Conservation (phyloP, 495 filamentous ascomycete species). For the Bryoglossum gracile region DNA sequence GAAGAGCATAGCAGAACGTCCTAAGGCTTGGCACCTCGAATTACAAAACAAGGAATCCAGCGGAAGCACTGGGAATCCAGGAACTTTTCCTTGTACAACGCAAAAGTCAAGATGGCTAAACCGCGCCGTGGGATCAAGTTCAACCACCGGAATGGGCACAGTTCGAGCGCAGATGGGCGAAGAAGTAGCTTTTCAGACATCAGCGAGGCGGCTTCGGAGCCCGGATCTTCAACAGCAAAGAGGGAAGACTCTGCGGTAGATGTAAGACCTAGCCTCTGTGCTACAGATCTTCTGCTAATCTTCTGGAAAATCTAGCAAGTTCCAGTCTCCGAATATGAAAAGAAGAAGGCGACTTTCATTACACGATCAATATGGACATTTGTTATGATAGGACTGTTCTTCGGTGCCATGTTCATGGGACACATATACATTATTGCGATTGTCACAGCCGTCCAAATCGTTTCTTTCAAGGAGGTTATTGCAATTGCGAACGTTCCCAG, state of each 20-base stretch:
- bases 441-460: slow-evolving; percentile 86
- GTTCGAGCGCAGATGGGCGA: slow-evolving; percentile 38
- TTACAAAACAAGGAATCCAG: slow-evolving; percentile 3
- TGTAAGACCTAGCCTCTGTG: slow-evolving; percentile 9
- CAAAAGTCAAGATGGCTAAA: slow-evolving; percentile 54
- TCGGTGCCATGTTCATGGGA: slow-evolving; percentile 81
- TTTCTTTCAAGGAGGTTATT: slow-evolving; percentile 99
- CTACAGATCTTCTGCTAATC: slow-evolving; percentile 11
- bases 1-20: not conserved
- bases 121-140: slow-evolving; percentile 80
- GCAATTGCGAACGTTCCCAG: slow-evolving; percentile 94
- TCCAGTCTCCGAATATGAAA: slow-evolving; percentile 74
- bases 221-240: too few species aligned
- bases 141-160: slow-evolving; percentile 53
- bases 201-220: slow-evolving; percentile 65
- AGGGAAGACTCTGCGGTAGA: slow-evolving; percentile 22
- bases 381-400: slow-evolving; percentile 93
- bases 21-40: slow-evolving; percentile 1
- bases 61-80: slow-evolving; percentile 15
- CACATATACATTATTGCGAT: slow-evolving; percentile 95
- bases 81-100: not conserved
- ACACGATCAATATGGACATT: slow-evolving; percentile 97
- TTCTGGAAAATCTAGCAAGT: slow-evolving; percentile 34
- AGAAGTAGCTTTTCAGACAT: slow-evolving; percentile 71
- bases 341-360: slow-evolving; percentile 98